A percentile compares a stretch with the other conserved stretches of the same genome.
Evolutionary conservation across 176 grass and related monocot species (phyloP).

Genomic region (Elaeis guineensis): DNA sequence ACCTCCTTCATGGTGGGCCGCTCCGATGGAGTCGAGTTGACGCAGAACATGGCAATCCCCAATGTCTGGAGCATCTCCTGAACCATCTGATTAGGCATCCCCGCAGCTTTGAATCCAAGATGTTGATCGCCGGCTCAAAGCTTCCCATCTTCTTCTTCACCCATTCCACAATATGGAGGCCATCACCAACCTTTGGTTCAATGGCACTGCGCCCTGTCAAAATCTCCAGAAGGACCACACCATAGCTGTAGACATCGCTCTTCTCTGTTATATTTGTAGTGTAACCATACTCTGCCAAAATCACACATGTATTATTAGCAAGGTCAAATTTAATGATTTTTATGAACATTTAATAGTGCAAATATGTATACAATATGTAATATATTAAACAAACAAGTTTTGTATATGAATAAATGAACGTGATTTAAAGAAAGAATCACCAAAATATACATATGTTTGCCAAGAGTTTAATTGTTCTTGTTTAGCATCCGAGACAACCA

Average conservation of each 20-base stretch:
- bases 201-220: constrained; percentile 69
- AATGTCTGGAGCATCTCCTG: constrained; percentile 95
- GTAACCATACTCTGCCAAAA: constrained; percentile 74
- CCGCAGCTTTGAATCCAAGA: constrained; percentile 67
- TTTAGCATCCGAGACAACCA: constrained; percentile 1
- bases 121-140: constrained; percentile 59
- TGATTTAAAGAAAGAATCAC: no score
- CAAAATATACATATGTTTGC: no score
- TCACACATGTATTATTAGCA: not conserved
- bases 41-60: constrained; percentile 83
- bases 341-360: no score
- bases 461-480: no score
- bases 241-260: constrained; percentile 92
- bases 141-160: constrained; percentile 93
- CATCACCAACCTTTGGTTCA: constrained; percentile 35
- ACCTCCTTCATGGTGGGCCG: constrained; percentile 98
- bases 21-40: constrained; percentile 63
- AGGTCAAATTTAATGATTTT: no score
- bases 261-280: constrained; percentile 85
- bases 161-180: constrained; percentile 96
- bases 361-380: no score
- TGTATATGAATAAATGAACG: no score
- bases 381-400: no score
- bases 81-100: constrained; percentile 82
- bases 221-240: constrained; percentile 89